phyloP scores from a whole-genome alignment of 768 basidiomycete genomes.

The Phanerodontia chrysosporium region DNA sequence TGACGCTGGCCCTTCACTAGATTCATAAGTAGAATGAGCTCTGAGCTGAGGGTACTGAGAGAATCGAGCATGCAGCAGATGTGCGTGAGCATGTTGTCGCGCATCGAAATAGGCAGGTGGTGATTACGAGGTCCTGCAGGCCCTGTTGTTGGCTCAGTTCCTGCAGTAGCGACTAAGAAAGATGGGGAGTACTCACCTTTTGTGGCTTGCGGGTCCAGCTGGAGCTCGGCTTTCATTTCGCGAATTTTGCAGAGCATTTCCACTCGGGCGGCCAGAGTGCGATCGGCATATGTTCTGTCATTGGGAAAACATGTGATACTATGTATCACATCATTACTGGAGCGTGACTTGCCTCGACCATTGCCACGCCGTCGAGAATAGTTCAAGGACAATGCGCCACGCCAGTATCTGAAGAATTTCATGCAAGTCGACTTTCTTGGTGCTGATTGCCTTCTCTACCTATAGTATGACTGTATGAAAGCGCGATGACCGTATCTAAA shows the following conservation, averaged over 20 bases:
- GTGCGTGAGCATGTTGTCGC: background rate
- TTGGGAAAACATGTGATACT: background rate
- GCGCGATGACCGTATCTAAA: background rate
- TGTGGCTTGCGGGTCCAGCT: background rate
- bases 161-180: no score
- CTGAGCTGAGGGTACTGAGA: background rate
- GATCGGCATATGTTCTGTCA: background rate
- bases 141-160: no score
- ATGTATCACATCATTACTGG: background rate
- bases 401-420: background rate
- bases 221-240: background rate
- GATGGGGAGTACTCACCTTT: background rate
- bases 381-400: background rate
- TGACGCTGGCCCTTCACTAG: background rate
- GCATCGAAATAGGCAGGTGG: background rate
- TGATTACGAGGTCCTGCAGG: background rate
- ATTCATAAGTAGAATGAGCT: background rate
- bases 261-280: background rate
- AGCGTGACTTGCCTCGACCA: background rate
- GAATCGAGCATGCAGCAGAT: background rate
- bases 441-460: background rate
- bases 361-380: background rate
- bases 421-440: background rate
- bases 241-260: background rate
- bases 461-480: background rate